Evolutionary conservation across 768 basidiomycete species (phyloP).

Genomic region (Mycena epipterygia): DNA sequence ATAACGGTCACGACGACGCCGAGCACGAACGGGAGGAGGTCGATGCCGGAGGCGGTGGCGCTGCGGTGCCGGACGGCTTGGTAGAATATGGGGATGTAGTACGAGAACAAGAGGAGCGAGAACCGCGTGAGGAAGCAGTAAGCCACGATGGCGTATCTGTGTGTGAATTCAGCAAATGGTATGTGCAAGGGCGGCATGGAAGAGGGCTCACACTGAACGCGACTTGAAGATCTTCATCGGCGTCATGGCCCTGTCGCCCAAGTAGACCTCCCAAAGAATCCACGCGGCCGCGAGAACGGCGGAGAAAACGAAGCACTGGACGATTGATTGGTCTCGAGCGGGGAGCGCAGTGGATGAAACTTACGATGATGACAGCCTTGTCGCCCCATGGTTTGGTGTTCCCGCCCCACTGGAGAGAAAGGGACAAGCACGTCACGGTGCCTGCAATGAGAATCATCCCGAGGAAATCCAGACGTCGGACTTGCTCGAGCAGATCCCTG

Average conservation of each 20-base stretch:
- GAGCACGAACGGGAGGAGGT: constrained; percentile 36
- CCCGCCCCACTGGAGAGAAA: constrained; percentile 62
- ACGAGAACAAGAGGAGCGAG: constrained; percentile 31
- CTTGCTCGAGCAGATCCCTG: constrained; percentile 29
- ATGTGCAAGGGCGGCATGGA: not conserved
- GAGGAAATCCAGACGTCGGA: constrained; percentile 50
- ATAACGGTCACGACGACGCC: constrained; percentile 22
- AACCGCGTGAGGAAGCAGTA: constrained; percentile 27
- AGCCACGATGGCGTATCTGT: constrained; percentile 18
- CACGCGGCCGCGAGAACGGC: constrained; percentile 21
- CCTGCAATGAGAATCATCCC: constrained; percentile 52
- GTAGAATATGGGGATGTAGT: constrained; percentile 38
- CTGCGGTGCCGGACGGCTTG: constrained; percentile 28
- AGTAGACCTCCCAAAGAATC: constrained; percentile 30
- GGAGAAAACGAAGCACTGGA: constrained; percentile 27
- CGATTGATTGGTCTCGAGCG: not conserved
- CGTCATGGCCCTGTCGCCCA: constrained; percentile 31
- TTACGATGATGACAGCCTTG: constrained; percentile 32
- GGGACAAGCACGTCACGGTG: constrained; percentile 51
- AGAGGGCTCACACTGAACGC: not conserved
- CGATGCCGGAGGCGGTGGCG: constrained; percentile 34
- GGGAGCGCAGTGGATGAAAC: constrained; percentile 3
- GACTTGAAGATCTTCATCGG: constrained; percentile 33
- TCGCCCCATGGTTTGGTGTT: constrained; percentile 56
- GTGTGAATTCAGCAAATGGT: not conserved